Base-by-base conservation (phyloP, 768 basidiomycete species). In the Filobasidium wieringae region DNA sequence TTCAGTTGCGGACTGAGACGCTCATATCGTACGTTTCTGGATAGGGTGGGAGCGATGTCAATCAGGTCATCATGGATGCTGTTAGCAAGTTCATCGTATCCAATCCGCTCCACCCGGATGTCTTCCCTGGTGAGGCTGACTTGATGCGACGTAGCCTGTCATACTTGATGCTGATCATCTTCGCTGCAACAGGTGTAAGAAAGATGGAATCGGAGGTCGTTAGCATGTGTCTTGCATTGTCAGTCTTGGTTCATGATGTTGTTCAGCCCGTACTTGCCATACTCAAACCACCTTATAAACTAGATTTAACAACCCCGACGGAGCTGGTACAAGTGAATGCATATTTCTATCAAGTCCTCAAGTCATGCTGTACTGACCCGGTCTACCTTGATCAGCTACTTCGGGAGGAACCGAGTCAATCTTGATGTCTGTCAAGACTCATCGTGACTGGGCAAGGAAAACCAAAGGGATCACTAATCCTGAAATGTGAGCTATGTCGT, bases 171-270 rank as follows among this genome's bases (percentile, higher is more conserved):
- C 27, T 26, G 24, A 37, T 39, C 26, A 8, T 41, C 30, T 43
- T 12, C 3, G 4, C 26, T 19, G 1, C 8, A 51, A 11, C 50
- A 72, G 85, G 87, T 0, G 76, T 95, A 11, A 80, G 93, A 49
- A 91, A 93, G 76, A 99, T 99, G 93, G 93, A 99, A 67, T 87
- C 90, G 15, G 92, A 96, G 68, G 81, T 92, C 27, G 88, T 92
- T 41, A 78, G 86, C 9, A 90, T 90, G 85, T 86, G 84, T 60
- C 77, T 93, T 47, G 80, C 80, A 57, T 78, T 92, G 78, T 75
- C 52, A 63, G 72, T 61, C 11, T 4, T 6, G 4, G 11, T 39
- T 39, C 36, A 11, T n/a, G n/a, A 39, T n/a, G n/a, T n/a, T n/a
- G n/a, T n/a, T n/a, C n/a, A n/a, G n/a, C n/a, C n/a, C n/a, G n/a